Base-by-base conservation (phyloP, 2,329 filamentous ascomycete genomes). In the Curvularia eragrostidis region DNA sequence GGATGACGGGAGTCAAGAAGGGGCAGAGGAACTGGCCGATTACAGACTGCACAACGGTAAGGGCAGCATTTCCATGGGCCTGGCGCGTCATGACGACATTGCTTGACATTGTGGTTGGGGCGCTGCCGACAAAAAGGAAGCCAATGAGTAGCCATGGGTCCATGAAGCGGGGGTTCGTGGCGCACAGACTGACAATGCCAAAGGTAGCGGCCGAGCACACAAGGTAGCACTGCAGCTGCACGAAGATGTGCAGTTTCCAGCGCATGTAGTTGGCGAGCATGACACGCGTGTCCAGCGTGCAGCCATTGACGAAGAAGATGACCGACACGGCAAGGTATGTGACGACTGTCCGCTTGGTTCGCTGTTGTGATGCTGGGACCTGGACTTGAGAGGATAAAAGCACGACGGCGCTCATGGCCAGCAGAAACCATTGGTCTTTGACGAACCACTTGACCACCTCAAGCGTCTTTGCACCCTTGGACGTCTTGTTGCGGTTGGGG, bases 1-100 rank as follows among this genome's bases (percentile, higher is more conserved):
- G 82, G 54, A 89, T 78, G 9, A 85, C 82, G 0, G 89, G 89
- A 0, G 87, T 86, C 13, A 91, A 69, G 70, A 91, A 90, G 0
- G 88, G 84, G 1, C 89, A 89, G 0, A 87, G 77, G 9, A 91
- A 82, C 73, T 91, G 91, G 28, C 88, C 89, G 43, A 91, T 78
- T 8, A 90, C 82, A 1, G 90, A 88, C 68, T 90, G 88, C 30
- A 91, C 87, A 0, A 79, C 70, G 0, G 75, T 76, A 3, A 77
- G 65, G 1, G 75, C 75, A 0, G 72, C 64, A 42, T 91, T 89
- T 5, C 89, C 89, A 36, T 88, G 85, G 0, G 89, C 85, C 38
- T 85, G 82, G 24, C 87, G 79, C 5, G 89, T 91, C 88, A 91
- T 91, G 39, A 91, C 87, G 7, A 90, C 87, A 71, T 91, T 91